Base-by-base conservation (phyloP, 495 filamentous ascomycete species). In the Aspergillus carlsbadensis region DNA sequence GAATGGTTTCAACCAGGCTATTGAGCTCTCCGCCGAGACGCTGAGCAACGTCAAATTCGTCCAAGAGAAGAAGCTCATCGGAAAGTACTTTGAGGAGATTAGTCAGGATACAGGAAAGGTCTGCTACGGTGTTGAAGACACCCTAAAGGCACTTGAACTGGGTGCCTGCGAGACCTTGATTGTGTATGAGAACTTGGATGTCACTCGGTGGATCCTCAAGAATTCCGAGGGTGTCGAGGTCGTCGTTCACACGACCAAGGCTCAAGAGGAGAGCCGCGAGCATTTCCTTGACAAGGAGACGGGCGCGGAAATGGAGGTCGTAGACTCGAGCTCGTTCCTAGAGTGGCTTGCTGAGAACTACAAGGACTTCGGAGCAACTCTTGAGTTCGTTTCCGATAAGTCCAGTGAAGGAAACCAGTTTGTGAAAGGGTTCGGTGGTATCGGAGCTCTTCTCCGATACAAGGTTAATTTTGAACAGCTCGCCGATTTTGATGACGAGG, bases 381-480 rank as follows among this genome's bases (percentile, higher is more conserved):
- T 98, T 18, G 94, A 98, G 75, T 98, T 98, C 61, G 95, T 98
- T 33, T 97, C 93, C 20, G 94, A 98, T 70, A 86, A 91, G 34
- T 96, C 92, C 35, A 91, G 88, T 59, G 94, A 98, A 73, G 94
- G 94, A 67, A 98, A 98, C 75, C 94, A 98, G 78, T 98, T 98
- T 78, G 94, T 98, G 64, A 97, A 96, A 77, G 94, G 94, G 52
- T 98, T 98, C 67, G 94, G 94, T 86, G 94, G 94, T 65, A 95
- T 98, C 62, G 94, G 94, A 56, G 93, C 93, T 43, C 87, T 98
- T 63, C 86, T 98, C 68, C 90, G 94, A 58, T 98, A 98, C 85
- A 98, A 97, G 79, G 89, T 98, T 79, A 98, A 98, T 80, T 98
- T 98, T 79, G 94, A 98, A 77, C 95, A 98, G 73, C 84, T 98